Percentiles rank a stretch among this genome's conserved stretches.
These are phyloP conservation scores for Neohortaea acidophila DNA, from an alignment of 495 filamentous ascomycete species.

Conservation along the genomic window DNA sequence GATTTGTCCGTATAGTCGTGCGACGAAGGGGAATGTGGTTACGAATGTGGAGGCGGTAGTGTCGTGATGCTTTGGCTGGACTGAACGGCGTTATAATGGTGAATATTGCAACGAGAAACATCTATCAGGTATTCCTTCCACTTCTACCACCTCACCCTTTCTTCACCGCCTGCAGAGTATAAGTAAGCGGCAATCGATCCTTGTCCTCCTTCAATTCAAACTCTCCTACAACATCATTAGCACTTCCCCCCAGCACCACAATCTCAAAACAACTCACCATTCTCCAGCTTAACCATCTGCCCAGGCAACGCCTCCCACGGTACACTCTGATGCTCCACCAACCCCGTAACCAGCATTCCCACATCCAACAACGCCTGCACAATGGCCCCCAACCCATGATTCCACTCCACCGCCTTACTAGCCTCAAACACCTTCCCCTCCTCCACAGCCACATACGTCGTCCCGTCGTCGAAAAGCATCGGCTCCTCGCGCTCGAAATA, in stretches of 20 bases:
- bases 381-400: constrained; percentile 6
- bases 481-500: constrained; percentile 3
- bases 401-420: constrained; percentile 1
- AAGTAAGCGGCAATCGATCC: not conserved
- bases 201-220: not conserved
- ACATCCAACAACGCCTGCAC: constrained; percentile 2
- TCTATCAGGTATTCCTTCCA: too few species aligned
- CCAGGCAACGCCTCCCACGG: constrained; percentile 5
- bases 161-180: constrained; percentile 4
- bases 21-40: not conserved
- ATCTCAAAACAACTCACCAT: not conserved
- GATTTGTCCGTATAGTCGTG: not conserved
- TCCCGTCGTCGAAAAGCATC: constrained; percentile 1
- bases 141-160: too few species aligned
- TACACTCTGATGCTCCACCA: constrained; percentile 1
- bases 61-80: too few species aligned
- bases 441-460: not conserved
- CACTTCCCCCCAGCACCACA: not conserved
- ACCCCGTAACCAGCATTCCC: not conserved
- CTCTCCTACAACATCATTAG: not conserved
- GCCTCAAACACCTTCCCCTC: not conserved
- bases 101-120: too few species aligned
- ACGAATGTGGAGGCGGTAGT: not conserved
- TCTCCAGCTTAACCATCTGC: constrained; percentile 1
- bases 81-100: too few species aligned